Evolutionary conservation across 768 basidiomycete species (phyloP).

Genomic region (Lentinula raphanica): DNA sequence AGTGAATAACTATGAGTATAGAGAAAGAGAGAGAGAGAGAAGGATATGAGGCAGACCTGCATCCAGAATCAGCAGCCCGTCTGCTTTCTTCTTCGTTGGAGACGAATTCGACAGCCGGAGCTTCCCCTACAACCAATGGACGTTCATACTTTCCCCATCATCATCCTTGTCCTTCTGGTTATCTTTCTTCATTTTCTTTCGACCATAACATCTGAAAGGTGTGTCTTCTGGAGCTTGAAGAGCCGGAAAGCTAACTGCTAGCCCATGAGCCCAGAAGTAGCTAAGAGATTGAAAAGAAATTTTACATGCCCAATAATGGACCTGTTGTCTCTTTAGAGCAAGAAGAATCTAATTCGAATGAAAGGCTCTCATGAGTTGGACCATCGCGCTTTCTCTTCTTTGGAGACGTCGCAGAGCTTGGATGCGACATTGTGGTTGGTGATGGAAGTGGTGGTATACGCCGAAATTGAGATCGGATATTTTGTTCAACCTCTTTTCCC

Average conservation of each 20-base stretch:
- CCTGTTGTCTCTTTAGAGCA: constrained; percentile 33
- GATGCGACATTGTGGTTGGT: background rate
- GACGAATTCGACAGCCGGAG: constrained; percentile 77
- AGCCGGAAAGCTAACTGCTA: constrained; percentile 59
- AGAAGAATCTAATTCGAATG: constrained; percentile 28
- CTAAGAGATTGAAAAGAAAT: background rate
- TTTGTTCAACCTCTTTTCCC: background rate
- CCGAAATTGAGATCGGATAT: background rate
- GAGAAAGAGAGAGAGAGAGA: background rate
- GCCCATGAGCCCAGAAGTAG: background rate
- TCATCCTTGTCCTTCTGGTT: constrained; percentile 20
- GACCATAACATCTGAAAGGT: constrained; percentile 56
- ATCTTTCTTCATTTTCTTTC: constrained; percentile 33
- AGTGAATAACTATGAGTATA: constrained; percentile 5
- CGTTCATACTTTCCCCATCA: constrained; percentile 22
- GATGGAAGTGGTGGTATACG: constrained; percentile 1
- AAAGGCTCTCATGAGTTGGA: constrained; percentile 25
- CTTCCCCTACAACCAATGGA: constrained; percentile 75
- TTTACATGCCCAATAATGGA: constrained; percentile 43
- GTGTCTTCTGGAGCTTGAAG: constrained; percentile 53
- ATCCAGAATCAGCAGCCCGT: constrained; percentile 50
- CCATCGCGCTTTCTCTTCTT: constrained; percentile 47
- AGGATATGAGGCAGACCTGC: constrained; percentile 47
- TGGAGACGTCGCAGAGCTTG: background rate
- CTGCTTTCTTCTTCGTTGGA: constrained; percentile 53